Evolutionary conservation across 1,139 yeast genomes (phyloP).

Genomic region (Suhomyces bolitotheri): DNA sequence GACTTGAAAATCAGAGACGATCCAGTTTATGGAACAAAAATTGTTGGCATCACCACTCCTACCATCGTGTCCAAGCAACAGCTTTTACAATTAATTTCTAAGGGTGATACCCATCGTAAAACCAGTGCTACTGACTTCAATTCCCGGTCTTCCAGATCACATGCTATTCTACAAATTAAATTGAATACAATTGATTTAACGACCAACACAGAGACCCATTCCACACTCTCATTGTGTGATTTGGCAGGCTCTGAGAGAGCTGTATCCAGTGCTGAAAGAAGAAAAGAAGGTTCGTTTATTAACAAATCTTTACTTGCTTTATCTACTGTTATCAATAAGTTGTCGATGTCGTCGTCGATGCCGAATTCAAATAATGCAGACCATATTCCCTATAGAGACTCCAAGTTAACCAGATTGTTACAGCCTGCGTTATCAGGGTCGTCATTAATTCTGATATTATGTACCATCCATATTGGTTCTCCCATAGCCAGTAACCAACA

Average conservation of each 20-base stretch:
- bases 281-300: constrained; percentile 91
- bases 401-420: constrained; percentile 80
- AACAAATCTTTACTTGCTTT: constrained; percentile 86
- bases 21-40: constrained; percentile 67
- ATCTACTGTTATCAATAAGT: constrained; percentile 83
- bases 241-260: constrained; percentile 96
- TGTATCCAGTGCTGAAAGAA: constrained; percentile 73
- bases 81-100: constrained; percentile 56
- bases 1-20: constrained; percentile 81
- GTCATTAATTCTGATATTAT: constrained; percentile 80
- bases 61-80: constrained; percentile 58
- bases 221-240: constrained; percentile 86
- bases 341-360: constrained; percentile 45
- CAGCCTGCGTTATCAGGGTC: constrained; percentile 93
- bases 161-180: constrained; percentile 80
- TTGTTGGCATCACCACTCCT: constrained; percentile 72
- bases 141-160: constrained; percentile 83
- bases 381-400: constrained; percentile 90
- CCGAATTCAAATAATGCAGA: constrained; percentile 23
- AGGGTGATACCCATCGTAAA: constrained; percentile 73
- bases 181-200: constrained; percentile 46
- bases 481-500: constrained; percentile 31
- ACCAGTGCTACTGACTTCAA: constrained; percentile 91
- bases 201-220: constrained; percentile 45
- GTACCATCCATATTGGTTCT: constrained; percentile 73